Conservation (phyloP, 2,329 filamentous ascomycete species). For the Trichoderma breve region DNA sequence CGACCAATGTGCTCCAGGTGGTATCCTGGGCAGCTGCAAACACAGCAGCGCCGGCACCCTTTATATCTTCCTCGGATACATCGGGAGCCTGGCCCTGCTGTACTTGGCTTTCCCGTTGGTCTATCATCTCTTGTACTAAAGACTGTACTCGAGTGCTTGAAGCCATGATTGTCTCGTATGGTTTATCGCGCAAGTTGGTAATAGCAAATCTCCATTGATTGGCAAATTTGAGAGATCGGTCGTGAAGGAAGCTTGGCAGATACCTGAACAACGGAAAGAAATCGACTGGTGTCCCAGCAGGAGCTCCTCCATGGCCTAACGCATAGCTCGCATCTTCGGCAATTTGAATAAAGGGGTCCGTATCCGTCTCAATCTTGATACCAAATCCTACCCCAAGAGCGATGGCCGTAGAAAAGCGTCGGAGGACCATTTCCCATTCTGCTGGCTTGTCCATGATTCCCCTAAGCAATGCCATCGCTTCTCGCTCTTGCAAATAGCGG, state of each 20-base stretch:
- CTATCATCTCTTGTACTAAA: slow-evolving; percentile 29
- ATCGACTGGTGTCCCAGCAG: slow-evolving; percentile 43
- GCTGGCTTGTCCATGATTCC: slow-evolving; percentile 33
- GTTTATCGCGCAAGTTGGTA: slow-evolving; percentile 42
- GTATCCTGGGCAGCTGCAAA: slow-evolving; percentile 49
- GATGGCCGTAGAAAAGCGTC: slow-evolving; percentile 41
- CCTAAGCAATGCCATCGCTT: slow-evolving; percentile 32
- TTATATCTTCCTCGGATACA: slow-evolving; percentile 44
- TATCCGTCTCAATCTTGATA: slow-evolving; percentile 36
- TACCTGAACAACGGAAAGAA: slow-evolving; percentile 46
- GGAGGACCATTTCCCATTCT: slow-evolving; percentile 38
- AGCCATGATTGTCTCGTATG: slow-evolving; percentile 38
- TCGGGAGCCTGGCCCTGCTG: slow-evolving; percentile 33
- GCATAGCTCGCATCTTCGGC: slow-evolving; percentile 34
- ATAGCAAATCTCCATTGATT: slow-evolving; percentile 35
- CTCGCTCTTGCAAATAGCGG: slow-evolving; percentile 36
- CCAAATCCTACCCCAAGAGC: slow-evolving; percentile 46
- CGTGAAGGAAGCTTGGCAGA: slow-evolving; percentile 40
- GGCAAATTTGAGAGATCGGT: slow-evolving; percentile 32
- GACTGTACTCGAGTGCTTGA: slow-evolving; percentile 33
- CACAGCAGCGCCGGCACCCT: slow-evolving; percentile 48
- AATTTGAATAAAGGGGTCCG: slow-evolving; percentile 42
- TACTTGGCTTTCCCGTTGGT: slow-evolving; percentile 27
- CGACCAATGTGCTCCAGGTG: slow-evolving; percentile 42
- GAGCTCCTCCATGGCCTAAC: slow-evolving; percentile 31